phyloP scores from a whole-genome alignment of 129 eudicot genomes.

The Artemisia annua region DNA sequence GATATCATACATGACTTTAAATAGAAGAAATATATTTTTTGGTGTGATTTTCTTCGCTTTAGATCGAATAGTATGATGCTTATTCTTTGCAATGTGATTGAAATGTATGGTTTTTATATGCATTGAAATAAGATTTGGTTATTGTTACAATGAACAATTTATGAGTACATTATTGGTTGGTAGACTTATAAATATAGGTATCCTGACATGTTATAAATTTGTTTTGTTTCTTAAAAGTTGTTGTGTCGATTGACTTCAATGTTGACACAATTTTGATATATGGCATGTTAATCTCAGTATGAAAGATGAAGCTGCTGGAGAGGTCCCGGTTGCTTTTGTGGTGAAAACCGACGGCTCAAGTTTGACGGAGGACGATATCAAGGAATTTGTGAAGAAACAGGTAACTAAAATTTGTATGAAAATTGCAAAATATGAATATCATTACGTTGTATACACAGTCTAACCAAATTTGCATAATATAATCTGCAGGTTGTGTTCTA shows the following conservation, averaged over 20 bases:
- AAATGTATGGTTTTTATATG: background rate
- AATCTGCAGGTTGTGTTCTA: slow-evolving; percentile 66
- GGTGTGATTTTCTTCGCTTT: too few species aligned
- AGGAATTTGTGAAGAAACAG: slow-evolving; percentile 84
- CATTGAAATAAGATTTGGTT: background rate
- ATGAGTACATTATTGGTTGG: too few species aligned
- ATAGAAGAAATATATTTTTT: too few species aligned
- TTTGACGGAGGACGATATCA: slow-evolving; percentile 74
- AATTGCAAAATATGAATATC: background rate
- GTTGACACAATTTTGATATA: background rate
- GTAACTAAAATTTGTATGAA: slow-evolving; percentile 23
- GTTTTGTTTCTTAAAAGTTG: background rate
- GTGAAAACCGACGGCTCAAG: slow-evolving; percentile 56
- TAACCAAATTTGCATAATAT: slow-evolving; percentile 6
- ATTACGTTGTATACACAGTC: background rate
- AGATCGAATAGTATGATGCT: too few species aligned
- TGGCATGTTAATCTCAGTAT: slow-evolving; percentile 45
- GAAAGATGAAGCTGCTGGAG: slow-evolving; percentile 87
- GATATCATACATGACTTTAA: too few species aligned
- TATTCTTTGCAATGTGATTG: too few species aligned
- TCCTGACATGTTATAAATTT: background rate
- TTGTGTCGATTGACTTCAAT: background rate
- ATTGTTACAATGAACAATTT: background rate
- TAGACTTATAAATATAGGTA: too few species aligned
- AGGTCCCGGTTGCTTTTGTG: slow-evolving; percentile 93